These are phyloP conservation scores for Aspergillus melleus DNA, from an alignment of 2,329 filamentous ascomycete species.

Conservation along the genomic window DNA sequence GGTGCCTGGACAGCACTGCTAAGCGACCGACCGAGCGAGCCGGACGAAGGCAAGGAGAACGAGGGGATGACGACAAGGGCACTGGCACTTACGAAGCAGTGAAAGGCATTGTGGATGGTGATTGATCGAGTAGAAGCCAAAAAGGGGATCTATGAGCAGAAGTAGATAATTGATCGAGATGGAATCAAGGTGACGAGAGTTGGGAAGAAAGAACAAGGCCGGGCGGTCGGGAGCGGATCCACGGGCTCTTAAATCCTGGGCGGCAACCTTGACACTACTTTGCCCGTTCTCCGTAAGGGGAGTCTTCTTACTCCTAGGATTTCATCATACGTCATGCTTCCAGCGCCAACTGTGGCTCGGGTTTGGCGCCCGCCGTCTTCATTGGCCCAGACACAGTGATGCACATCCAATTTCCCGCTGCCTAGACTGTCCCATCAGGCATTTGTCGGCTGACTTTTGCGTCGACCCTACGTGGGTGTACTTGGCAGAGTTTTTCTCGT, in stretches of 20 bases:
- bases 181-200: slow-evolving; percentile 6
- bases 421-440: slow-evolving; percentile 5
- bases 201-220: slow-evolving; percentile 1
- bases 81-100: slow-evolving; percentile 51
- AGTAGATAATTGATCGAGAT: slow-evolving; percentile 11
- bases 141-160: slow-evolving; percentile 2
- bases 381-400: slow-evolving; percentile 13
- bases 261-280: neutral
- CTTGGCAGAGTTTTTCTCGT: neutral
- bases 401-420: slow-evolving; percentile 11
- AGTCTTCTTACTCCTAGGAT: neutral
- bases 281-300: neutral
- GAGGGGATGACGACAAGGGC: neutral
- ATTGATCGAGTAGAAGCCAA: slow-evolving; percentile 27
- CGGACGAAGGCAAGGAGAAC: neutral
- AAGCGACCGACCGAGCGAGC: neutral
- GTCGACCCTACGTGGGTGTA: neutral
- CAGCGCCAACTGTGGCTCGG: slow-evolving; percentile 18
- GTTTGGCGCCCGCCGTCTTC: neutral
- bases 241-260: slow-evolving; percentile 11
- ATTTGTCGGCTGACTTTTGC: slow-evolving; percentile 12
- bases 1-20: no score
- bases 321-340: slow-evolving; percentile 17
- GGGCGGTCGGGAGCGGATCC: slow-evolving; percentile 3
- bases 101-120: slow-evolving; percentile 46